Conservation (phyloP, 192 early-diverging fungal species). For the Phycomyces blakesleeanus region DNA sequence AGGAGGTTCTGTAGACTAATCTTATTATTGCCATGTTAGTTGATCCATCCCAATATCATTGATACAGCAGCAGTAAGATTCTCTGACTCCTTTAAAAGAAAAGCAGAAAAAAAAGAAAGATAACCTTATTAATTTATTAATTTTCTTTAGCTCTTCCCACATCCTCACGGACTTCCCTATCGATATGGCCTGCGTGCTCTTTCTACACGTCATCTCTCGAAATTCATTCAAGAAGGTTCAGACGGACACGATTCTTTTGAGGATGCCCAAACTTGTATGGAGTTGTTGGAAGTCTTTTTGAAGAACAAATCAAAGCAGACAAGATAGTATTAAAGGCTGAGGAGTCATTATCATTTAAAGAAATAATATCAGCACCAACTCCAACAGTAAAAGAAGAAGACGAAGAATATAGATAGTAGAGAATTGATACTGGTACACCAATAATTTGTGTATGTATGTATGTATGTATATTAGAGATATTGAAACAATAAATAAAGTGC, state of each 20-base stretch:
- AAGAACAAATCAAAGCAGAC: neutral
- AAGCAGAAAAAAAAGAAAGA: no score
- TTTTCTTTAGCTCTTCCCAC: constrained; percentile 45
- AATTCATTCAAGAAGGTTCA: constrained; percentile 50
- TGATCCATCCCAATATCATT: constrained; percentile 38
- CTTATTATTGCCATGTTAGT: neutral
- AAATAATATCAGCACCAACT: no score
- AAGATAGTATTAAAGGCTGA: no score
- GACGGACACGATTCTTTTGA: constrained; percentile 61
- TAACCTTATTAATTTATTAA: constrained; percentile 15
- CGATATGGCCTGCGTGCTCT: constrained; percentile 50
- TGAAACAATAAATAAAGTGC: no score
- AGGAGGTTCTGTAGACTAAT: neutral
- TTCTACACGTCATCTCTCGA: constrained; percentile 43
- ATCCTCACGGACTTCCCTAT: constrained; percentile 41
- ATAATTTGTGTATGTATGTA: no score
- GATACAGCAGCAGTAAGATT: constrained; percentile 44
- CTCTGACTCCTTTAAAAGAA: no score
- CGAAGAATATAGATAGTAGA: no score
- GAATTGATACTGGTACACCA: no score
- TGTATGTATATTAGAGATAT: no score
- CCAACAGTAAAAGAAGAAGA: no score
- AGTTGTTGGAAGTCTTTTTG: constrained; percentile 30
- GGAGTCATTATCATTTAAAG: no score
- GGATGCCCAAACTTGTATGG: constrained; percentile 57